A percentile compares a stretch with the other conserved stretches of the same genome.
Evolutionary conservation across 495 filamentous ascomycete species (phyloP).

Genomic region (Penicillium manginii): DNA sequence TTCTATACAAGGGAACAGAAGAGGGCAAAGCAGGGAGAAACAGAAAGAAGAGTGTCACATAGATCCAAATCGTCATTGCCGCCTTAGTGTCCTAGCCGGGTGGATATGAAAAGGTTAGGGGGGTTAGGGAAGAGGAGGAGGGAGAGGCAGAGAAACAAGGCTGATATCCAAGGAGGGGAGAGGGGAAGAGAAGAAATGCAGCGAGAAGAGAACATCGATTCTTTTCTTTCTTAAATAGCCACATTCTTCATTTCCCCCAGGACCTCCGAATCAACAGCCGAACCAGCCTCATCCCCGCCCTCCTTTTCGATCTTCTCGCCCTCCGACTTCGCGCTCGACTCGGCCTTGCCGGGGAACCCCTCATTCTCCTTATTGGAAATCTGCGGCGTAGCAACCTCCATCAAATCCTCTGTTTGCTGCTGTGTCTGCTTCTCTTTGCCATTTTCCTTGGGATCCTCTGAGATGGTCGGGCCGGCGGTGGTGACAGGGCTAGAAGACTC

Average conservation of each 20-base stretch:
- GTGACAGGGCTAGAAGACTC: slow-evolving; percentile 46
- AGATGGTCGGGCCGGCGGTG: slow-evolving; percentile 36
- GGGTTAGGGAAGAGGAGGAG: slow-evolving; percentile 20
- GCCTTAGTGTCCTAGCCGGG: slow-evolving; percentile 33
- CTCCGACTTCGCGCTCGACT: slow-evolving; percentile 21
- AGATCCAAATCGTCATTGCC: slow-evolving; percentile 31
- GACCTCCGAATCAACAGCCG: slow-evolving; percentile 45
- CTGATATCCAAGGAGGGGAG: slow-evolving; percentile 3
- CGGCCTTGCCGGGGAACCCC: slow-evolving; percentile 28
- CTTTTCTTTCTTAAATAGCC: slow-evolving; percentile 43
- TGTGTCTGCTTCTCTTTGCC: slow-evolving; percentile 28
- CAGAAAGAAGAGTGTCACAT: slow-evolving; percentile 14
- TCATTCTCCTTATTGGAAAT: slow-evolving; percentile 45
- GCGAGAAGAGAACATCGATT: too few species aligned
- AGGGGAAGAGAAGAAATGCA: too few species aligned
- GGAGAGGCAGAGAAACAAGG: slow-evolving; percentile 1
- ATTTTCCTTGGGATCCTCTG: slow-evolving; percentile 39
- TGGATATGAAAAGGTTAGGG: slow-evolving; percentile 15
- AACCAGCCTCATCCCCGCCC: slow-evolving; percentile 28
- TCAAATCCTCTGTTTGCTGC: slow-evolving; percentile 38
- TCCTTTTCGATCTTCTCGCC: slow-evolving; percentile 37
- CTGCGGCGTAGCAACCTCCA: slow-evolving; percentile 51
- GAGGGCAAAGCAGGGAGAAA: background rate
- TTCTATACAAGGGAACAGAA: slow-evolving; percentile 35
- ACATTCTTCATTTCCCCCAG: slow-evolving; percentile 62